Evolutionary conservation across 2,329 filamentous ascomycete species (phyloP).

Genomic region (Calonectria leucothoes): DNA sequence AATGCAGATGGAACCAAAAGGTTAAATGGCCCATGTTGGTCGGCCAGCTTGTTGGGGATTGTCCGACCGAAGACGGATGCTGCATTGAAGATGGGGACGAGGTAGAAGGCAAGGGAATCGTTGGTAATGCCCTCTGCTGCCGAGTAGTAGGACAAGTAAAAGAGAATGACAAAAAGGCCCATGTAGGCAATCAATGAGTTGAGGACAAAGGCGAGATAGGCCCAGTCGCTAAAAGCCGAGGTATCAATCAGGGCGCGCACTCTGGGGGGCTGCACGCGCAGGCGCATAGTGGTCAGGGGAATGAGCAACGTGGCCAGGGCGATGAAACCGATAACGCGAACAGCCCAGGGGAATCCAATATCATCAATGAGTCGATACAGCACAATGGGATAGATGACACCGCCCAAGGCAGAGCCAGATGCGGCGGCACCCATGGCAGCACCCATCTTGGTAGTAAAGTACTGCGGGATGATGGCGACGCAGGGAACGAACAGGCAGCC

Average conservation of each 20-base stretch:
- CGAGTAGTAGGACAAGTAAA: background rate
- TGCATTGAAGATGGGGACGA: background rate
- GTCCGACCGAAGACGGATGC: background rate
- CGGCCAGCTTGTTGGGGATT: background rate
- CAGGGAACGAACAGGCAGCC: slow-evolving; percentile 54
- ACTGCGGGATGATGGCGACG: slow-evolving; percentile 47
- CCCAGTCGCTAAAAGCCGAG: background rate
- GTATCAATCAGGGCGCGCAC: background rate
- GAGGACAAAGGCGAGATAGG: background rate
- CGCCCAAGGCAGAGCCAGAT: background rate
- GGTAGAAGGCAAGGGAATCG: background rate
- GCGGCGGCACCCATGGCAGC: slow-evolving; percentile 35
- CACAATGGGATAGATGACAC: background rate
- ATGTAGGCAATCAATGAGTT: background rate
- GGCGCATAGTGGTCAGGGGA: background rate
- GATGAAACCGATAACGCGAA: background rate
- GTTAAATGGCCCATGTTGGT: background rate
- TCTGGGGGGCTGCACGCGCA: background rate
- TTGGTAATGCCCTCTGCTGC: background rate
- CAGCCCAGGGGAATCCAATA: background rate
- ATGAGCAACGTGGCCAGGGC: background rate
- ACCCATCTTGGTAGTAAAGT: slow-evolving; percentile 43
- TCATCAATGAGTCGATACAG: background rate
- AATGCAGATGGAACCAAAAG: background rate
- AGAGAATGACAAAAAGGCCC: background rate